A percentile compares a stretch with the other conserved stretches of the same genome.
Conservation (phyloP, 257 asterid genomes). For the Ophiorrhiza pumila region DNA sequence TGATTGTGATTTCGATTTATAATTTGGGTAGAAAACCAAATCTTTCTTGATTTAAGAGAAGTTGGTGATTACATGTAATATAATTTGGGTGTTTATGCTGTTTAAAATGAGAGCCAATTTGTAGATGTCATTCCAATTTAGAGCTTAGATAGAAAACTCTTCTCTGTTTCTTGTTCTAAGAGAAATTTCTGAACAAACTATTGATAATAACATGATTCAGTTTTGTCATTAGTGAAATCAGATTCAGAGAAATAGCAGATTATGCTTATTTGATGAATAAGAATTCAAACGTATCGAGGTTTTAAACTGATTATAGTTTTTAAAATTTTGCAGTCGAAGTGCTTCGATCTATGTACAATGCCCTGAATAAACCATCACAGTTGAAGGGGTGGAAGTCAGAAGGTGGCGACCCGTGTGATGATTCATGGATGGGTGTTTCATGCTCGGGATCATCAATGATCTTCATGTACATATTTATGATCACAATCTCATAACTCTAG, state of each 20-base stretch:
- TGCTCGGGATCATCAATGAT: conserved; percentile 61
- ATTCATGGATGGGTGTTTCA: conserved; percentile 72
- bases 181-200: no score
- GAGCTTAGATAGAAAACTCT: no score
- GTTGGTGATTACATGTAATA: not conserved
- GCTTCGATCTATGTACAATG: conserved; percentile 60
- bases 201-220: no score
- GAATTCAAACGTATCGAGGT: no score
- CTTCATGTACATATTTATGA: conserved; percentile 43
- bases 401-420: conserved; percentile 87
- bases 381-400: conserved; percentile 57
- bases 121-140: no score
- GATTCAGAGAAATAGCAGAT: not conserved
- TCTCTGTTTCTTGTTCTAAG: no score
- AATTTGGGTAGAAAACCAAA: not conserved
- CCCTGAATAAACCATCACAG: conserved; percentile 64
- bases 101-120: no score
- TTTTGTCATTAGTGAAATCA: not conserved
- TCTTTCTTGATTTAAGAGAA: not conserved
- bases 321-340: conserved; percentile 66
- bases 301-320: no score
- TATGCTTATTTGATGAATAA: not conserved
- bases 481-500: not conserved
- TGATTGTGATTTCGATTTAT: not conserved
- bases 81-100: no score